These are phyloP conservation scores for Diaporthe eres DNA, from an alignment of 2,329 filamentous ascomycete species.

Conservation along the genomic window DNA sequence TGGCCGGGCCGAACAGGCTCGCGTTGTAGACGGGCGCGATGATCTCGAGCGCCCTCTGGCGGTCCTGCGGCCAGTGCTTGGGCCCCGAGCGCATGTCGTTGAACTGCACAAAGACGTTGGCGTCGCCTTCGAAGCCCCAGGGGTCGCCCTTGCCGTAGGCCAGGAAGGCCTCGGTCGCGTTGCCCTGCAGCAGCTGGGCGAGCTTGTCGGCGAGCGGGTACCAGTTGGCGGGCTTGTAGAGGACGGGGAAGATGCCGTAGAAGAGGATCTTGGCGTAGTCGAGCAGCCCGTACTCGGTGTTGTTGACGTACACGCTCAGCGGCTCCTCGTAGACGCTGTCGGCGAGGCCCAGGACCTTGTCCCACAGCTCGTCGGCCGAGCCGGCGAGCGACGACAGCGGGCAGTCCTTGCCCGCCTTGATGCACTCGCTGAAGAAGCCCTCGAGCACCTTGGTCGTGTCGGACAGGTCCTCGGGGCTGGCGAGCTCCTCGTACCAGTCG, in stretches of 20 bases:
- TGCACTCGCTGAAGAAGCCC: conserved; percentile 61
- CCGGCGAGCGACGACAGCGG: conserved; percentile 54
- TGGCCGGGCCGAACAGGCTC: conserved; percentile 50
- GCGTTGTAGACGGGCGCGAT: conserved; percentile 52
- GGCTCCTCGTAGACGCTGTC: conserved; percentile 55
- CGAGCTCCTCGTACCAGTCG: conserved; percentile 57
- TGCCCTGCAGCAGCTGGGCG: conserved; percentile 54
- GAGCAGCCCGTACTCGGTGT: conserved; percentile 54
- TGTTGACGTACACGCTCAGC: conserved; percentile 59
- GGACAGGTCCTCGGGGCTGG: conserved; percentile 55
- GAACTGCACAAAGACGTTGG: conserved; percentile 47
- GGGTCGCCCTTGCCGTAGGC: conserved; percentile 49
- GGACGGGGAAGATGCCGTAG: conserved; percentile 54
- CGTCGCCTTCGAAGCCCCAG: conserved; percentile 47
- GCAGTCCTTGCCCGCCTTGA: conserved; percentile 62
- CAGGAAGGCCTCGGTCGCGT: conserved; percentile 55
- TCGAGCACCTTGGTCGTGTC: conserved; percentile 59
- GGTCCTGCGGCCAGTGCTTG: conserved; percentile 52
- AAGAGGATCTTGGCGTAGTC: conserved; percentile 54
- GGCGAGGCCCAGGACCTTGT: conserved; percentile 52
- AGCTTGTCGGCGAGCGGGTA: conserved; percentile 53
- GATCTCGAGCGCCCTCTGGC: conserved; percentile 51
- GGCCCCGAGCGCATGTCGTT: conserved; percentile 52
- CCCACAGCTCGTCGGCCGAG: conserved; percentile 53
- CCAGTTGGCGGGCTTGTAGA: conserved; percentile 58